These are phyloP conservation scores for Vanrija sp. DNA, from an alignment of 1,284 basidiomycete species.

Conservation along the genomic window DNA sequence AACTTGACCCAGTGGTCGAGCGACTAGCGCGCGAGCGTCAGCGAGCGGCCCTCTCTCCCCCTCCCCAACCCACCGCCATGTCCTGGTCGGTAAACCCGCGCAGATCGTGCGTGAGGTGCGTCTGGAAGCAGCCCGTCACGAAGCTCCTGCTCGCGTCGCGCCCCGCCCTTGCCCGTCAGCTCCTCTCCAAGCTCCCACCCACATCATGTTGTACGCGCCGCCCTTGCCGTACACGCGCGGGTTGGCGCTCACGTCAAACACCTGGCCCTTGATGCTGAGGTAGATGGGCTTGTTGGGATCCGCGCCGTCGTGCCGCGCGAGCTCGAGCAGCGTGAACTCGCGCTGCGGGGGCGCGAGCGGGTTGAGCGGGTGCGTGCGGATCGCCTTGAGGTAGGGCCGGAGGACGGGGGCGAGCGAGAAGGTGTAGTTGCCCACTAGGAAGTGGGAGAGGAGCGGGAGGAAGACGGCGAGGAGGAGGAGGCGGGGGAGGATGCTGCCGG, in stretches of 20 bases:
- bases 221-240: constrained; percentile 77
- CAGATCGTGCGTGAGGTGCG: constrained; percentile 81
- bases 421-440: constrained; percentile 34
- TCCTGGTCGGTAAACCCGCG: constrained; percentile 72
- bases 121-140: constrained; percentile 84
- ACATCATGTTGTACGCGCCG: constrained; percentile 80
- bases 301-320: constrained; percentile 71
- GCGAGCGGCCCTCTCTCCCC: background rate
- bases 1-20: constrained; percentile 83
- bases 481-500: constrained; percentile 4
- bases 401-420: constrained; percentile 25
- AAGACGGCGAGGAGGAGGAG: constrained; percentile 33
- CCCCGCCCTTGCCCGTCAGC: constrained; percentile 57
- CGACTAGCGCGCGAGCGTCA: constrained; percentile 53
- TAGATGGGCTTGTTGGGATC: constrained; percentile 55
- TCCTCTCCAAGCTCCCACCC: constrained; percentile 36
- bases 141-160: constrained; percentile 83
- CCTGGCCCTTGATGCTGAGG: constrained; percentile 72
- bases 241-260: constrained; percentile 75
- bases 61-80: constrained; percentile 56
- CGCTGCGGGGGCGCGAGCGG: constrained; percentile 17
- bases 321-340: constrained; percentile 34
- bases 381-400: constrained; percentile 1
- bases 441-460: constrained; percentile 37
- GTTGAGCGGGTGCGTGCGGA: background rate